Base-by-base conservation (phyloP, 2,329 filamentous ascomycete species). In the Neoarthrinium moseri region DNA sequence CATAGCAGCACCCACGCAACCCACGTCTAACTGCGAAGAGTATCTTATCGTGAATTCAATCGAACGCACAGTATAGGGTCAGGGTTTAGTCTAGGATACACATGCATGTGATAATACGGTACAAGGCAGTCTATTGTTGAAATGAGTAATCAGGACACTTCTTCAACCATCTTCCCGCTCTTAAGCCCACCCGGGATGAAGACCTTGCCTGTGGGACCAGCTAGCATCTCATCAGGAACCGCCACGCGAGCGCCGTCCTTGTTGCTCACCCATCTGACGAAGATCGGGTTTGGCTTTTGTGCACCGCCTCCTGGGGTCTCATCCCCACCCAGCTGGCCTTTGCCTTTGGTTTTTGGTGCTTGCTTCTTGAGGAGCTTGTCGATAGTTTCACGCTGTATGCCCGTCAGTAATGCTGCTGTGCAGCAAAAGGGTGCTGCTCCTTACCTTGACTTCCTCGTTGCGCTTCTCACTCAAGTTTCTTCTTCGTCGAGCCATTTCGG, bases 351-450 rank as follows among this genome's bases (percentile, higher is more conserved):
- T 66, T 92, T 91, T 20, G 88, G 85, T 1, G 88, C 87, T 63
- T 91, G 89, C 62, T 91, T 91, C 67, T 91, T 91, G 43, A 94
- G 81, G 2, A 94, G 81, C 59, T 91, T 91, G 73, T 94, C 91
- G 77, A 94, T 92, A 0, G 89, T 94, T 73, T 92, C 89, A 80
- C 90, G 89, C 87, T 91, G 55, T 47, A 20, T 47, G 39, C 5
- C 8, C 17, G 3, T 17, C 35, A 26, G 37, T 49, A 43, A 50
- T 10, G 24, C 11, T 30, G 4, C 15, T 11, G 12, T 21, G 4
- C 8, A 22, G 21, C 10, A 18, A 4, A 32, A 13, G 26, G 10
- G 15, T 13, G 22, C 8, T 22, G 15, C 11, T 11, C 47, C 65
- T 45, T 69, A 77, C 78, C 74, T 82, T 83, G 62, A 83, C 79